Base-by-base conservation (phyloP, 2,329 filamentous ascomycete genomes). In the Fusarium illudens region DNA sequence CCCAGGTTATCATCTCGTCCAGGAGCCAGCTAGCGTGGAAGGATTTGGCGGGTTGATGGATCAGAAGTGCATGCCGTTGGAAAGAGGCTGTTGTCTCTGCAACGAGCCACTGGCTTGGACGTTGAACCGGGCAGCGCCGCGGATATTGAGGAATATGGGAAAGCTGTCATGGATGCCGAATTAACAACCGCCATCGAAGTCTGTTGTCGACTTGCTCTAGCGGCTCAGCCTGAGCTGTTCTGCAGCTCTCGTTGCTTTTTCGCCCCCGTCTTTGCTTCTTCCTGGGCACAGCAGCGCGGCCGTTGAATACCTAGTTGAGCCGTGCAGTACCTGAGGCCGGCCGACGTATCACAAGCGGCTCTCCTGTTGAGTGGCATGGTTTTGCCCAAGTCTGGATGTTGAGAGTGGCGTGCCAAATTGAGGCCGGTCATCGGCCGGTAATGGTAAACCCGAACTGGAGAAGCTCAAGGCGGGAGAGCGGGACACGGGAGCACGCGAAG, bases 381-480 rank as follows among this genome's bases (percentile, higher is more conserved):
- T 64, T 59, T 20, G 19, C 19, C 30, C 29, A 60, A 58, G 53
- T 34, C 37, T 48, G 54, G 37, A 57, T 57, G 29, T 53, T 52
- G 34, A 53, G 49, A 39, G 62, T 56, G 62, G 58, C 58, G 62
- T 54, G 44, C 60, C n/a, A 62, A 48, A 51, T 32, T 61, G 59
- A 60, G 64, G 46, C 52, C 52, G 37, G 12, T 50, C 17, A 34
- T 50, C 29, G 48, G 48, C 48, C 12, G 30, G 48, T 50, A 33
- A 46, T 50, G 44, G 25, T 32, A 50, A 42, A 12, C 33, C 36
- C 51, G 51, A 37, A 29, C 25, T 37, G 27, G 51, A 32, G 37
- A 55, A 39, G 52, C 19, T 30, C 27, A 25, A 39, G 17, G 27
- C 36, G 34, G 34, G 19, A 44, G 22, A 44, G 36, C 34, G 51